Base-by-base conservation (phyloP, 345 rosid genomes). In the Populus simonii region DNA sequence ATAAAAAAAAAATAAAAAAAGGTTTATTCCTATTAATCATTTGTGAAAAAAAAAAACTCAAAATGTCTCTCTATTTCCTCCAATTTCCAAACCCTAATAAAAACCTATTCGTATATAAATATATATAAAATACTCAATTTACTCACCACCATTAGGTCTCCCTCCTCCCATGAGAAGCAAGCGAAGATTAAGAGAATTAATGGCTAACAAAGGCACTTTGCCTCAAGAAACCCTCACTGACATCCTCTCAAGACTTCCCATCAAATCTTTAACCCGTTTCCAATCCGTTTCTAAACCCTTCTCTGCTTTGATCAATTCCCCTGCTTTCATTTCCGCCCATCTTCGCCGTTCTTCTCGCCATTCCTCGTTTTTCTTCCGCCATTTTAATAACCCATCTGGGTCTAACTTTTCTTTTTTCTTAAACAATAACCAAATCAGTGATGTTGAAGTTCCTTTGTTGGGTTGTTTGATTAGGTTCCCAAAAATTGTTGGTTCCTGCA, bases 201-300 rank as follows among this genome's bases (percentile, higher is more conserved):
- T 69, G 74, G 78, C 71, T 66, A n/a, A 31, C 38, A 66, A 66
- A 27, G 8, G n/a, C 15, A 68, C 41, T 33, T 27, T 43, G 25
- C 61, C 59, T 13, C 5, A 70, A 5, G 61, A 47, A 43, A 65
- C 33, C 75, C 43, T 82, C 65, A 2, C 27, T 18, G 80, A 84
- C 59, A 82, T 87, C 73, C 83, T 87, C n/a, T 81, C 82, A 9
- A 31, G 79, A 6, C 62, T 87, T 5, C 90, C 90, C 1, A 66
- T 80, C 65, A 83, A 87, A 73, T 78, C 88, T 76, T 29, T 87
- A 0, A 53, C 73, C 68, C 87, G 88, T 9, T 87, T 87, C 77
- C 71, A 84, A 57, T 80, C 80, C 72, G 74, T 87, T 25, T 87
- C 88, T 17, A 85, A 82, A 35, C 62, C 72, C 73, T 84, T 74